Evolutionary conservation across 1,139 yeast genomes (phyloP).

Genomic region (Maudiozyma humilis): DNA sequence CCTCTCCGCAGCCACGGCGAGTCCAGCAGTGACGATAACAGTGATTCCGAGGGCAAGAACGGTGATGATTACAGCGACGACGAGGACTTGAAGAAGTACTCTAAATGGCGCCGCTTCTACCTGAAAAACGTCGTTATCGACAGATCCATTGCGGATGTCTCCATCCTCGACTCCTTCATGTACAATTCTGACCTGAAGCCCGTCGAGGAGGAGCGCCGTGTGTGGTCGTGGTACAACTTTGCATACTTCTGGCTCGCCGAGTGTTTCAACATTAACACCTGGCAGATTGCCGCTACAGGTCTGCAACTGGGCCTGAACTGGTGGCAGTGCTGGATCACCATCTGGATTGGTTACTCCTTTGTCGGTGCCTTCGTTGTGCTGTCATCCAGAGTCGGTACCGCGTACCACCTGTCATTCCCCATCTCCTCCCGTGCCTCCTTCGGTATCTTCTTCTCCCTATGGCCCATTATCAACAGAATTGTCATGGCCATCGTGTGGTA

Average conservation of each 20-base stretch:
- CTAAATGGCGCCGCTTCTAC: constrained; percentile 21
- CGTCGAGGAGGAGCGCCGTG: constrained; percentile 51
- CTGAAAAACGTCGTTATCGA: constrained; percentile 24
- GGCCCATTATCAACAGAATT: constrained; percentile 76
- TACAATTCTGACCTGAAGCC: constrained; percentile 71
- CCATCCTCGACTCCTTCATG: constrained; percentile 44
- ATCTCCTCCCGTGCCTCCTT: constrained; percentile 65
- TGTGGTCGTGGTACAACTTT: constrained; percentile 76
- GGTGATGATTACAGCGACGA: constrained; percentile 6
- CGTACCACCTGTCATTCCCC: constrained; percentile 72
- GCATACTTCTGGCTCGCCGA: constrained; percentile 82
- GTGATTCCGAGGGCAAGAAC: constrained; percentile 1
- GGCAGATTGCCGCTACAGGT: constrained; percentile 87
- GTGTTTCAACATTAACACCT: constrained; percentile 77
- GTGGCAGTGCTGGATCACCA: constrained; percentile 87
- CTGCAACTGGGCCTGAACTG: constrained; percentile 64
- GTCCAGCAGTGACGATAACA: constrained; percentile 1
- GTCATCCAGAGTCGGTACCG: constrained; percentile 64
- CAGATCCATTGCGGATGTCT: constrained; percentile 19
- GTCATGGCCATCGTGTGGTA: constrained; percentile 83
- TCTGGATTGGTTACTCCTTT: constrained; percentile 63
- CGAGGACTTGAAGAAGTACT: constrained; percentile 9
- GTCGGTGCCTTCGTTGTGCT: constrained; percentile 56
- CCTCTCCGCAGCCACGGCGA: not conserved
- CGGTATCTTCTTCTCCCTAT: constrained; percentile 69